Percentiles rank a stretch among this genome's conserved stretches.
Conservation (phyloP, 2,329 filamentous ascomycete genomes). For the Venturia oleaginea region DNA sequence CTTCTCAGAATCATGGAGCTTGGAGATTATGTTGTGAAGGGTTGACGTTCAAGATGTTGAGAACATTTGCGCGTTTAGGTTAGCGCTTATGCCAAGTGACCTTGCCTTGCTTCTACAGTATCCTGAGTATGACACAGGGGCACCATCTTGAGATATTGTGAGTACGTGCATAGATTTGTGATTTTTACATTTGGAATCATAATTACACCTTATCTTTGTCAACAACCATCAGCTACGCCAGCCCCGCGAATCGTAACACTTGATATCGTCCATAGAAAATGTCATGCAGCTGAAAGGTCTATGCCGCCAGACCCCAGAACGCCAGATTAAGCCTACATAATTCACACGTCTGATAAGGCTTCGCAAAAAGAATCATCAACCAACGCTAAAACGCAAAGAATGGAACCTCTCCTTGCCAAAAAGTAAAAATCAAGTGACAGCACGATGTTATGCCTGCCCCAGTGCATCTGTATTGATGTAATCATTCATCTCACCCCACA, state of each 20-base stretch:
- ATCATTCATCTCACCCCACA: slow-evolving; percentile 1
- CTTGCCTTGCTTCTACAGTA: too few relatives aligned
- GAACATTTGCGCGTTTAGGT: not conserved
- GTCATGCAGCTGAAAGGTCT: not conserved
- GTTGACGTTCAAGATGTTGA: not conserved
- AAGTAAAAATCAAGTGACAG: not conserved
- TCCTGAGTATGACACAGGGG: not conserved
- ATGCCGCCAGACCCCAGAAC: not conserved
- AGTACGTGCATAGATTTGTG: not conserved
- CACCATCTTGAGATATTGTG: not conserved
- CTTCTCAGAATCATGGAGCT: not conserved
- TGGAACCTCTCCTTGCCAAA: not conserved
- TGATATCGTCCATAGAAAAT: not conserved
- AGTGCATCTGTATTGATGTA: not conserved
- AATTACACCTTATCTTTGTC: not conserved
- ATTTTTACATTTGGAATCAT: not conserved
- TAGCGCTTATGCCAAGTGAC: not conserved
- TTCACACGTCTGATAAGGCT: not conserved
- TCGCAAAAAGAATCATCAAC: not conserved
- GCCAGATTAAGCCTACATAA: not conserved
- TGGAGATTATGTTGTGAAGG: not conserved
- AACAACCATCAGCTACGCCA: not conserved
- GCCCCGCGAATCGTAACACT: not conserved
- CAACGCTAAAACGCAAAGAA: slow-evolving; percentile 4
- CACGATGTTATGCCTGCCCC: not conserved